Percentiles rank a stretch among this genome's conserved stretches.
phyloP scores from a whole-genome alignment of 2,329 filamentous ascomycete genomes.

The Cytospora mali region DNA sequence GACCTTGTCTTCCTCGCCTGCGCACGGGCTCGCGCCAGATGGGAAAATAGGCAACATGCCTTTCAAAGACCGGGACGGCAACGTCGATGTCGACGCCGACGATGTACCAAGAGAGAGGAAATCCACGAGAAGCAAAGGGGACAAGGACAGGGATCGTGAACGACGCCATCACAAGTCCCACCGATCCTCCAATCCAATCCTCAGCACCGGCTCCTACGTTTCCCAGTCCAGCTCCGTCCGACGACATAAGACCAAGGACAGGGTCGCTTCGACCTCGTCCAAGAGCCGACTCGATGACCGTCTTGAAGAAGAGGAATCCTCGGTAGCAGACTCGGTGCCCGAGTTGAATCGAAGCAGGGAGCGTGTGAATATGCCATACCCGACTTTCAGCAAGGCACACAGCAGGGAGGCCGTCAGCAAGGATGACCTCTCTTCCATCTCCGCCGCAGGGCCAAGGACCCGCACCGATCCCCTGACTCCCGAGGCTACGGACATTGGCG shows the following conservation, averaged over 20 bases:
- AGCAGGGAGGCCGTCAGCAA: conserved; percentile 81
- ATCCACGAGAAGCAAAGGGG: conserved; percentile 28
- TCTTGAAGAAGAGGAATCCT: conserved; percentile 31
- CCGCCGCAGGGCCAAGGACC: conserved; percentile 41
- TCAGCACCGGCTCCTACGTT: conserved; percentile 42
- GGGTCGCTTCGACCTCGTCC: conserved; percentile 15
- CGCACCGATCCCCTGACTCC: conserved; percentile 65
- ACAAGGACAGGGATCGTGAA: conserved; percentile 40
- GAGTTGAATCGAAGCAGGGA: conserved; percentile 49
- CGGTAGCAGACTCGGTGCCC: conserved; percentile 54
- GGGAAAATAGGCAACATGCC: conserved; percentile 27
- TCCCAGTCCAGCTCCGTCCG: conserved; percentile 39
- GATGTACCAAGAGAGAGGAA: conserved; percentile 31
- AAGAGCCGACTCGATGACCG: conserved; percentile 29
- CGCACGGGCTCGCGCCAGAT: conserved; percentile 13
- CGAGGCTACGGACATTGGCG: conserved; percentile 70
- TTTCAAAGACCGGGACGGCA: conserved; percentile 30
- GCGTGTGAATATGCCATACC: conserved; percentile 68
- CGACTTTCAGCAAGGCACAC: conserved; percentile 84
- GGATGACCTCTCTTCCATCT: conserved; percentile 49
- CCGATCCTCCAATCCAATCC: conserved; percentile 45
- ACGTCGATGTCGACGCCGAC: conserved; percentile 27
- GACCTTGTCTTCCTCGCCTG: background rate
- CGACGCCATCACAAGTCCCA: conserved; percentile 46
- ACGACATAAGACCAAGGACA: conserved; percentile 33